Conservation (phyloP, 2,329 filamentous ascomycete genomes). For the Alternaria postmessia region DNA sequence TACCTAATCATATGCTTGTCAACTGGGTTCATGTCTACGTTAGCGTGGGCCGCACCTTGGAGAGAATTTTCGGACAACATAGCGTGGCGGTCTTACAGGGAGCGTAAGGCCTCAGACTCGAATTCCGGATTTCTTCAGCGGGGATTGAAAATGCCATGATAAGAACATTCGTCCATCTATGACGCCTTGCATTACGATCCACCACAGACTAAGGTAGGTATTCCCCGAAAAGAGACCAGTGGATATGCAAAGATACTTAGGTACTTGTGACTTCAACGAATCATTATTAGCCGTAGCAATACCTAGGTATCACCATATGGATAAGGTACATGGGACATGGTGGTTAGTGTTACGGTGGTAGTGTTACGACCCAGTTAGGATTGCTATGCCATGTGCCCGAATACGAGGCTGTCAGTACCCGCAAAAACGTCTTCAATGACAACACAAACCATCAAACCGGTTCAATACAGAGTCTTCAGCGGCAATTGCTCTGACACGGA, state of each 20-base stretch:
- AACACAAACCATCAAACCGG: not conserved
- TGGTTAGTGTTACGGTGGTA: not conserved
- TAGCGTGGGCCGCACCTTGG: not conserved
- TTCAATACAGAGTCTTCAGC: not conserved
- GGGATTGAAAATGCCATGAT: not conserved
- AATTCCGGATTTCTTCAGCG: not conserved
- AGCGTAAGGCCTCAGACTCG: not conserved
- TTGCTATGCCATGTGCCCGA: not conserved
- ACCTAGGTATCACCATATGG: not conserved
- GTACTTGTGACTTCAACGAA: not conserved
- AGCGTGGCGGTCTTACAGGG: not conserved
- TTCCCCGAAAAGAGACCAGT: not conserved
- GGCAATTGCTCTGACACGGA: not conserved
- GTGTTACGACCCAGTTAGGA: not conserved
- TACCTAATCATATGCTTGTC: not conserved
- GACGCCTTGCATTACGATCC: not conserved
- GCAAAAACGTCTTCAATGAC: not conserved
- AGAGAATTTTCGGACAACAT: not conserved
- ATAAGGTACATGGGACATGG: not conserved
- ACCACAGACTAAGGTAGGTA: not conserved
- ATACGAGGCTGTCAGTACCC: not conserved
- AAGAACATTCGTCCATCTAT: not conserved
- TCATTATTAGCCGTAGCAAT: not conserved
- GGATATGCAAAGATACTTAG: not conserved
- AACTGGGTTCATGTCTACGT: not conserved